Evolutionary conservation across 1,284 basidiomycete species (phyloP), one percentile per base, ranked within the genome.

Genomic region (Rhizopogon parksii): DNA sequence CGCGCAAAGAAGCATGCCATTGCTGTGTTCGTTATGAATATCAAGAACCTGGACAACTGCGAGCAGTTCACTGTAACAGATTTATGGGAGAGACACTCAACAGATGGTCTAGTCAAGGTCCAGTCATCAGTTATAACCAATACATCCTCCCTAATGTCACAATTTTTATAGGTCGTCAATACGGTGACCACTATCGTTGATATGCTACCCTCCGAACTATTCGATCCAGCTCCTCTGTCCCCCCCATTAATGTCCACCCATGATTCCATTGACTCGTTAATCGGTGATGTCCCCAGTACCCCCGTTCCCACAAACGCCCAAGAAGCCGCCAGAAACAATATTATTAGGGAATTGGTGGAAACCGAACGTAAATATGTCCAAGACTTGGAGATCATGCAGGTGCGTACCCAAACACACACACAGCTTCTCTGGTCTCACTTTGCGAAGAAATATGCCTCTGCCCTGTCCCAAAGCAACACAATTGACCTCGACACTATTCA

Each of bases 351-450:
- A 69, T 83, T 95, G 59, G 82, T 96, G 47, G 90, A 93, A 65
- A 95, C 91, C 3, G 96, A 99, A 69, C 84, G 95, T 49, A 97
- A 96, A 73, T 99, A 95, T 68, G 95, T 99, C 14, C 91, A 95
- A 68, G 95, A 99, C 71, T 75, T 99, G 51, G 96, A 99, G 69
- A 86, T 95, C 62, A 86, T 99, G 78, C 93, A 95, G 81, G 91
- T 90, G 59, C 61, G 82, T 65, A 21, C 34, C 42, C 54, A 35
- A 38, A 25, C 34, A 39, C 49, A 38, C 34, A 47, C 47, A 48
- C 35, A 2, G 27, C 21, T 24, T 48, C 36, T 50, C 50, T 53
- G 50, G 15, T 42, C 47, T 63, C 17, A 61, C 55, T 38, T 54
- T 50, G 30, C 19, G 19, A 19, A 91, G 89, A 85, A 85, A 80